These are phyloP conservation scores for Pythium dissimile DNA, from an alignment of 352 stramenopile species.

Conservation along the genomic window DNA sequence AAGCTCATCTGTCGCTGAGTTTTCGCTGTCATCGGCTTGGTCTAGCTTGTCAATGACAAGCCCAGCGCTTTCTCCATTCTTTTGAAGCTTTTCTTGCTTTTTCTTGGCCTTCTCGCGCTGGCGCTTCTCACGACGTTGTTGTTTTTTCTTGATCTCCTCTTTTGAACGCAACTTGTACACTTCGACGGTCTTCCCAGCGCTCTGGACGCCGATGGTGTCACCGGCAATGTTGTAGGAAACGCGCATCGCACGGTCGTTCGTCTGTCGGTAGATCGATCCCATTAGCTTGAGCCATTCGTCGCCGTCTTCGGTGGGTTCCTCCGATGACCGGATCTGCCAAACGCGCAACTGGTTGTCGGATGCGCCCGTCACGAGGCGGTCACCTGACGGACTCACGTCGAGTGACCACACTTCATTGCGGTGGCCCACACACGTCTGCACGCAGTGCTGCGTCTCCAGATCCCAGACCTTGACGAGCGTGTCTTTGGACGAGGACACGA, in stretches of 20 bases:
- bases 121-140: slow-evolving; percentile 85
- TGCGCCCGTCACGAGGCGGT: slow-evolving; percentile 71
- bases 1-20: slow-evolving; percentile 76
- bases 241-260: slow-evolving; percentile 64
- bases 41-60: slow-evolving; percentile 28
- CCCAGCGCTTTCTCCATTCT: slow-evolving; percentile 11
- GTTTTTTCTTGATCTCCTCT: slow-evolving; percentile 91
- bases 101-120: slow-evolving; percentile 87
- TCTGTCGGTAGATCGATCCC: slow-evolving; percentile 71
- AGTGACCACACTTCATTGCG: slow-evolving; percentile 92
- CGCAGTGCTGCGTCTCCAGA: slow-evolving; percentile 91
- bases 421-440: slow-evolving; percentile 93
- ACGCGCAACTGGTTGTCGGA: slow-evolving; percentile 85
- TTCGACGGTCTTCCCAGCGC: slow-evolving; percentile 88
- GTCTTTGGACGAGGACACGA: slow-evolving; percentile 91
- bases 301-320: slow-evolving; percentile 12
- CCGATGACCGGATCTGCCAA: slow-evolving; percentile 41
- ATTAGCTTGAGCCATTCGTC: slow-evolving; percentile 57
- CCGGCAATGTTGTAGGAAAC: slow-evolving; percentile 58
- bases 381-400: slow-evolving; percentile 56
- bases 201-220: slow-evolving; percentile 73
- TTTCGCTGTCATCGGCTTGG: slow-evolving; percentile 50
- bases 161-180: slow-evolving; percentile 84
- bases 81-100: slow-evolving; percentile 42
- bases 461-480: slow-evolving; percentile 95